Evolutionary conservation across 2,329 filamentous ascomycete species (phyloP), one percentile per base, ranked within the genome.

Genomic region (Alternaria gaisen): DNA sequence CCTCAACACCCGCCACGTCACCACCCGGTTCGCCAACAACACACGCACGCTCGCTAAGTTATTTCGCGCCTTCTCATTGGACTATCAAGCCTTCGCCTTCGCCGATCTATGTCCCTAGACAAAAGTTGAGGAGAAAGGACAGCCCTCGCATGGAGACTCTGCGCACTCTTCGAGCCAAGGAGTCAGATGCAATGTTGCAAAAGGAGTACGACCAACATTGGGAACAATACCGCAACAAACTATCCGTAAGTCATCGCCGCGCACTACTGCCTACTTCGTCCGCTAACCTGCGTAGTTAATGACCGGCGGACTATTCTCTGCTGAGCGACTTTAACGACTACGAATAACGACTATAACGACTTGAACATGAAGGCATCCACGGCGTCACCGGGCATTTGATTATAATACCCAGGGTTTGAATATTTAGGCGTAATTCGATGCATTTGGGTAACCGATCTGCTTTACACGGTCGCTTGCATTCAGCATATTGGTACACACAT

Each of bases 121-220:
- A 54, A 44, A 52, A 64, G 26, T 40, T 72, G 44, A 61, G 68
- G 46, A 63, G 68, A 18, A 70, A 66, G 44, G 68, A 65, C 30
- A 64, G 60, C 12, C 76, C 76, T 3, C 71, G 65, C 56, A 54
- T 64, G 34, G 72, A 75, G 32, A 75, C 68, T 0, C 53, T 80
- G 44, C 72, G 77, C 28, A 68, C 69, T 28, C 52, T 80, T 20
- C 58, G 77, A 54, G 73, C 68, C 7, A 77, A 74, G 55, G 73
- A 77, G 34, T 76, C 72, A 3, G 77, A 79, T 14, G 71, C 72
- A 10, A 75, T 73, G 55, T 57, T 79, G 60, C 72, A 76, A 61
- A 63, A 53, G 24, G 59, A 70, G 5, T 78, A 73, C 53, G 72
- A 78, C 51, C 65, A 71, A 34, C 71, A 41, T 28, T 48, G 43